Base-by-base conservation (phyloP, 2,329 filamentous ascomycete species). In the Didymella pinodella region DNA sequence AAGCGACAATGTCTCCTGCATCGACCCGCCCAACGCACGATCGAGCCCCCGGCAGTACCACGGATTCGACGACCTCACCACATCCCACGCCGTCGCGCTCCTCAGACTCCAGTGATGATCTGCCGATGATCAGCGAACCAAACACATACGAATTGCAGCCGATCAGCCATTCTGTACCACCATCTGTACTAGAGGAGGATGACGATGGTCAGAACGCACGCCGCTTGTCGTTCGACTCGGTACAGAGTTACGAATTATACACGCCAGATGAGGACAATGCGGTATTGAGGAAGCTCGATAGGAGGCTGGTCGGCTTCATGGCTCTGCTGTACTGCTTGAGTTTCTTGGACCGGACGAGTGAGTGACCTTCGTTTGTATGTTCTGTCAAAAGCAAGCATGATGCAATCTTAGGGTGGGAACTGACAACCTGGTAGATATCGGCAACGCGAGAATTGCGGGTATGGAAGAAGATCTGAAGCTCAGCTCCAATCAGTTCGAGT, bases 321-420 rank as follows among this genome's bases (percentile, higher is more conserved):
- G 90, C 91, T 11, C 75, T 94, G 58, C 82, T 97, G 12, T 97
- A 95, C 74, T 85, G 96, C 82, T 81, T 97, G 62, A 90, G 88
- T 63, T 97, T 96, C 73, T 78, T 97, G 65, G 93, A 97, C 76
- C 85, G 93, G 65, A 93, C 91, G 18, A 96, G 91, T 93, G 81
- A 68, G 75, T 70, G 32, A 36, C 54, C 31, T 54, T 34, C 26
- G 22, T 63, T 56, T 41, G 31, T 29, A 47, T 48, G 20, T 54
- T 46, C 3, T 14, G 32, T 16, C 5, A 25, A 46, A 26, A 20
- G 10, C 34, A 8, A 46, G 43, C 38, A 48, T 34, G 14, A 38
- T 29, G 11, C n/a, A 11, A n/a, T 16, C 16, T 3, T 11, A 32
- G 7, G 28, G 38, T 10, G n/a, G 16, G n/a, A 49, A 41, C 59